Evolutionary conservation across 2,329 filamentous ascomycete species (phyloP).

Genomic region (Tolypocladium endophyticum): DNA sequence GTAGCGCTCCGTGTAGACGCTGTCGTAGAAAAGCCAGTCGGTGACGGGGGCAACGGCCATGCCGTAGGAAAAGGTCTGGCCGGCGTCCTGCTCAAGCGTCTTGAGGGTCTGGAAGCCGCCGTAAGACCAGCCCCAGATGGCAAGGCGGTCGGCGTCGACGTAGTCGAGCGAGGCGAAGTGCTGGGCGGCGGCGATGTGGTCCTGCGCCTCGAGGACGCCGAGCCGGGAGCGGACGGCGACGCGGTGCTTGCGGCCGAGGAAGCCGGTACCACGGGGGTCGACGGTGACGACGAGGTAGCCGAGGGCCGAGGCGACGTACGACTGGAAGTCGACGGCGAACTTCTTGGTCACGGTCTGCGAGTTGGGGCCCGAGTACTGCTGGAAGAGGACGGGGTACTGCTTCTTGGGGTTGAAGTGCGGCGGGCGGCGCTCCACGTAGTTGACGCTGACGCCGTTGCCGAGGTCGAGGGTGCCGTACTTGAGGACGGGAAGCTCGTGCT

Average conservation of each 20-base stretch:
- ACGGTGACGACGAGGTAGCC: constrained; percentile 94
- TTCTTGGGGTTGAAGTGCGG: constrained; percentile 77
- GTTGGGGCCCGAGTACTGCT: constrained; percentile 89
- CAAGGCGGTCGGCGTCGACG: constrained; percentile 70
- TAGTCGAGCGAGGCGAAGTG: constrained; percentile 74
- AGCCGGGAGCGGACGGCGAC: constrained; percentile 75
- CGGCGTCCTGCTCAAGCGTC: constrained; percentile 83
- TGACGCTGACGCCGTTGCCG: constrained; percentile 58
- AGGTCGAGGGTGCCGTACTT: constrained; percentile 79
- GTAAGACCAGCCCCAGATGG: constrained; percentile 98
- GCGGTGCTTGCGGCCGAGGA: constrained; percentile 72
- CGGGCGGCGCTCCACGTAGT: constrained; percentile 74
- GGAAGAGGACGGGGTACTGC: constrained; percentile 89
- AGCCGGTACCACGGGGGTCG: constrained; percentile 88
- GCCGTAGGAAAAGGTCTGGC: constrained; percentile 85
- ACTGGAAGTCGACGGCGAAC: constrained; percentile 81
- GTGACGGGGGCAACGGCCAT: constrained; percentile 99
- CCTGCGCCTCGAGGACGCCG: constrained; percentile 72
- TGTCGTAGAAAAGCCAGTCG: constrained; percentile 94
- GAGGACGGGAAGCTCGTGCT: constrained; percentile 72
- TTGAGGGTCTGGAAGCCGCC: constrained; percentile 94
- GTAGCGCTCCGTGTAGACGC: constrained; percentile 89
- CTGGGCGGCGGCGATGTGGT: constrained; percentile 86
- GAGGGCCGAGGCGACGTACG: constrained; percentile 73
- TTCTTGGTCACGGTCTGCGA: constrained; percentile 76